Conservation (phyloP, 257 asterid genomes). For the Solanum phureja region DNA sequence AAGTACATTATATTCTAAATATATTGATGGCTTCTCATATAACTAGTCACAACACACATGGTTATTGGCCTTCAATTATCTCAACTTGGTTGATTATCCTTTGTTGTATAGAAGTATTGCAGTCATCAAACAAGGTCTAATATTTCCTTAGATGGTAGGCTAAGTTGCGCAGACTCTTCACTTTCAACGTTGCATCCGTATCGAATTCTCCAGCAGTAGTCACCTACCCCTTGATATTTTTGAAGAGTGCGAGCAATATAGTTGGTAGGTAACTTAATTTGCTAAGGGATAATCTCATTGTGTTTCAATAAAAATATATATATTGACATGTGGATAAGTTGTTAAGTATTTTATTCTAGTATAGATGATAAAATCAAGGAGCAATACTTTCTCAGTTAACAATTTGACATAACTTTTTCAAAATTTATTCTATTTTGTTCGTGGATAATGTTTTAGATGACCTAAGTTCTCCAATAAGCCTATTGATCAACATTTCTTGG, state of each 20-base stretch:
- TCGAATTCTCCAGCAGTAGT: too few species aligned
- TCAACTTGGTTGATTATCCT: not conserved
- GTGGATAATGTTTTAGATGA: too few species aligned
- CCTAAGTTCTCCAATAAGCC: too few species aligned
- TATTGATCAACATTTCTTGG: too few species aligned
- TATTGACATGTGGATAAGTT: not conserved
- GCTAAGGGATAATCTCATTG: not conserved
- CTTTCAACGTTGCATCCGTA: too few species aligned
- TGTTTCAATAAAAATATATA: not conserved
- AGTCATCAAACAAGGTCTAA: not conserved
- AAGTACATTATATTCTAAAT: not conserved
- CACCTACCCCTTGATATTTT: not conserved
- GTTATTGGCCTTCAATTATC: not conserved
- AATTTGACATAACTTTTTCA: too few species aligned
- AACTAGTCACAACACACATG: not conserved
- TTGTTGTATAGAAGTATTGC: not conserved
- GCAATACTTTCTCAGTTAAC: too few species aligned
- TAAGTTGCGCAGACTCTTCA: not conserved
- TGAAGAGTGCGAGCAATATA: not conserved
- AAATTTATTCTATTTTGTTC: too few species aligned
- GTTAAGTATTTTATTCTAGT: too few species aligned
- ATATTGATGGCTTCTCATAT: not conserved
- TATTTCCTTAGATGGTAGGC: not conserved
- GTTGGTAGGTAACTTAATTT: not conserved
- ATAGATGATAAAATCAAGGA: too few species aligned